phyloP scores from a whole-genome alignment of 306 rosid species.

The Castanea sativa region DNA sequence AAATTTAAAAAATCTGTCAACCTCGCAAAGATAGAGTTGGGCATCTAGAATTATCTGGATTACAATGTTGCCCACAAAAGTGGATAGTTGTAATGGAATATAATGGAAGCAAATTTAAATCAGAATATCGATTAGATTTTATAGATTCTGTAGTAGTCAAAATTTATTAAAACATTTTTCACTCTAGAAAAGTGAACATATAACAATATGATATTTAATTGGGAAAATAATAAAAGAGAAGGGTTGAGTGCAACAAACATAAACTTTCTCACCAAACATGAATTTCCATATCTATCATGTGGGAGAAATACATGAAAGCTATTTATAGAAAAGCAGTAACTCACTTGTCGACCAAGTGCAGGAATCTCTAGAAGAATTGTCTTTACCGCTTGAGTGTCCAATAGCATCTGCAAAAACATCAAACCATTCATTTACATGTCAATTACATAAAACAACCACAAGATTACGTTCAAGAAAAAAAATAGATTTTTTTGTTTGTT shows the following conservation, averaged over 20 bases:
- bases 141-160: neutral
- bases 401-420: slow-evolving; percentile 73
- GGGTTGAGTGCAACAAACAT: neutral
- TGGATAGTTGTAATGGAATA: neutral
- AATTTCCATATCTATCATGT: neutral
- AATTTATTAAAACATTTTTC: neutral
- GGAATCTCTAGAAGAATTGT: slow-evolving; percentile 96
- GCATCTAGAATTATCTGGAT: neutral
- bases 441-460: slow-evolving; percentile 15
- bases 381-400: slow-evolving; percentile 99
- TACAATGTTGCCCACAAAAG: slow-evolving; percentile 7
- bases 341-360: slow-evolving; percentile 95
- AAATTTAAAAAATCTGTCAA: neutral
- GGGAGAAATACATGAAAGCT: neutral
- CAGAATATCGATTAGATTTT: neutral
- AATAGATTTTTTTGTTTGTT: neutral
- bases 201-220: neutral
- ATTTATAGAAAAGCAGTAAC: slow-evolving; percentile 19
- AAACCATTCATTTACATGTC: slow-evolving; percentile 16
- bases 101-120: neutral
- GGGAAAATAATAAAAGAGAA: neutral
- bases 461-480: slow-evolving; percentile 6
- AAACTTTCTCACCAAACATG: neutral
- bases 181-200: neutral
- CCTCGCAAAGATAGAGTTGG: neutral